Conservation (phyloP, 306 rosid genomes). For the Rosa rugosa region DNA sequence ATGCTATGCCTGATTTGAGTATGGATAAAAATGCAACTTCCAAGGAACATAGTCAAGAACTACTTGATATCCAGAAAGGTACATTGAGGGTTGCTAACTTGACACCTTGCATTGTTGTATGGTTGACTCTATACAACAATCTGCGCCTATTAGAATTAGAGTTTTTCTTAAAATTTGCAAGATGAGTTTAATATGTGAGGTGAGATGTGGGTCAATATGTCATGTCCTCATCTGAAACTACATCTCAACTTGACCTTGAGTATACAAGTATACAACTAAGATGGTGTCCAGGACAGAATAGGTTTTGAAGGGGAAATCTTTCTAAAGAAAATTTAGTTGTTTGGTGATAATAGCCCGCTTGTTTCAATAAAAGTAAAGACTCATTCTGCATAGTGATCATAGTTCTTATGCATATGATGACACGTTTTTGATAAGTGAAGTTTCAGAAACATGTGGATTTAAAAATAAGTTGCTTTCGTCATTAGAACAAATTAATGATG, state of each 20-base stretch:
- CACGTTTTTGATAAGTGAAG: background rate
- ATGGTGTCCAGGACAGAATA: background rate
- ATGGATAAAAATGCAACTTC: constrained; percentile 11
- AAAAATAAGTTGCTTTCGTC: too few relatives aligned
- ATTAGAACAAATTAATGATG: too few relatives aligned
- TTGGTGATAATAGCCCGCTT: background rate
- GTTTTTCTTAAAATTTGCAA: background rate
- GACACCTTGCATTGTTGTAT: too few relatives aligned
- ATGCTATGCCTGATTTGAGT: background rate
- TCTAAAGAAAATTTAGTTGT: background rate
- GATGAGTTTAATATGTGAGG: background rate
- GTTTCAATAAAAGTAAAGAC: background rate
- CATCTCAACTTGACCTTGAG: background rate
- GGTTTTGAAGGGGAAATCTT: background rate
- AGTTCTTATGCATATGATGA: background rate
- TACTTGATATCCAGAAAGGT: constrained; percentile 9
- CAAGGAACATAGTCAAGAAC: background rate
- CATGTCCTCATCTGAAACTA: background rate
- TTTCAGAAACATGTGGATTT: background rate
- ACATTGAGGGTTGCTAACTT: background rate
- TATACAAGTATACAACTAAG: background rate
- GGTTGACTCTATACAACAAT: background rate
- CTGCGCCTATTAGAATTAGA: background rate
- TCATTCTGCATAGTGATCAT: background rate
- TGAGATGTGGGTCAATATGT: background rate